phyloP scores from a whole-genome alignment of 2,329 filamentous ascomycete species.

The Colletotrichum brevisporum region DNA sequence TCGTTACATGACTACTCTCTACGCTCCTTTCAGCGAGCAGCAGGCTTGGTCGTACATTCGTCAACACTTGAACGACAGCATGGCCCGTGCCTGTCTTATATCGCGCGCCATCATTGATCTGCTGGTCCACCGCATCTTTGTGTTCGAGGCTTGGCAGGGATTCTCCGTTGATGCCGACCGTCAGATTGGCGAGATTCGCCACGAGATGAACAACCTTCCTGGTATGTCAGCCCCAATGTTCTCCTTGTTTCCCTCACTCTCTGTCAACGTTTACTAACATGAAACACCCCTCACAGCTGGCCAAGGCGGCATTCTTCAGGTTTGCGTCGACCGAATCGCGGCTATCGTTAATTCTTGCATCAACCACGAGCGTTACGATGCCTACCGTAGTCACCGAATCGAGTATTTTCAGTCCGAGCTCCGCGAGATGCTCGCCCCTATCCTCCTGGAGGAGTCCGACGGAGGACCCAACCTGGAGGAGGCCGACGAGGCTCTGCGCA shows the following conservation, averaged over 20 bases:
- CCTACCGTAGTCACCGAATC: conserved; percentile 43
- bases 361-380: conserved; percentile 46
- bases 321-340: conserved; percentile 56
- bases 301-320: conserved; percentile 47
- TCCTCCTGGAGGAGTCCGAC: conserved; percentile 52
- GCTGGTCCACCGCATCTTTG: conserved; percentile 58
- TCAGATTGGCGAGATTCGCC: conserved; percentile 51
- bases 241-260: background rate
- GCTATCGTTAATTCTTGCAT: conserved; percentile 56
- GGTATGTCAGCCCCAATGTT: conserved; percentile 45
- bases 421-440: conserved; percentile 55
- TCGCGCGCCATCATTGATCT: conserved; percentile 59
- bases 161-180: conserved; percentile 52
- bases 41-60: conserved; percentile 59
- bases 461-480: conserved; percentile 47
- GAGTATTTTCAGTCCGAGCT: conserved; percentile 59
- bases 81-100: conserved; percentile 59
- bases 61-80: conserved; percentile 55
- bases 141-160: conserved; percentile 55
- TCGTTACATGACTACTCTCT: conserved; percentile 39
- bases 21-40: conserved; percentile 48
- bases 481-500: conserved; percentile 59
- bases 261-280: background rate
- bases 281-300: conserved; percentile 19
- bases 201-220: conserved; percentile 52